Conservation (phyloP, 495 filamentous ascomycete genomes). For the Articulospora tetracladia region DNA sequence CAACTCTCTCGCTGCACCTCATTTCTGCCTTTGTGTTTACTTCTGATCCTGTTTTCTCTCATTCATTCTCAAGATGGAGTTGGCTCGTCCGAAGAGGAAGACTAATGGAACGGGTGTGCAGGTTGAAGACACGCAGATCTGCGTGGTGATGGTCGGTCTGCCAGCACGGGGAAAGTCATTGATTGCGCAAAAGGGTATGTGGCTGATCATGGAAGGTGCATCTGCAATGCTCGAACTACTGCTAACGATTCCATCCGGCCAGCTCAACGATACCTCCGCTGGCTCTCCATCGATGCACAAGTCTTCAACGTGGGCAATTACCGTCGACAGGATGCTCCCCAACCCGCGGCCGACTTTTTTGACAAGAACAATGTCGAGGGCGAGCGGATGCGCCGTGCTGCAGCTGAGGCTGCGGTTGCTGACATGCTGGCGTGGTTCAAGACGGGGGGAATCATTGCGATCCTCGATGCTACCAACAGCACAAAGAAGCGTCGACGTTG, state of each 20-base stretch:
- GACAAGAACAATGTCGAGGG: slow-evolving; percentile 83
- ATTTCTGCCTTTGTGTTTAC: slow-evolving; percentile 3
- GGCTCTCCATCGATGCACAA: slow-evolving; percentile 88
- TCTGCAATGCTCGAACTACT: not conserved
- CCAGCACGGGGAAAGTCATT: slow-evolving; percentile 94
- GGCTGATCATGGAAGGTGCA: not conserved
- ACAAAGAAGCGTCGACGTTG: slow-evolving; percentile 85
- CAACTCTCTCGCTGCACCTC: slow-evolving; percentile 9
- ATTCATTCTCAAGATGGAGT: slow-evolving; percentile 17
- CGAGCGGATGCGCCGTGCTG: slow-evolving; percentile 80
- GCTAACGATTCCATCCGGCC: slow-evolving; percentile 1
- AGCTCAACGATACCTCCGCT: slow-evolving; percentile 94
- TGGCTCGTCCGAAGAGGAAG: slow-evolving; percentile 29
- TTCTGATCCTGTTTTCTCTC: not conserved
- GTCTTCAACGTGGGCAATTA: slow-evolving; percentile 98
- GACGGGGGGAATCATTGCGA: slow-evolving; percentile 74
- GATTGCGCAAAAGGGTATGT: slow-evolving; percentile 91
- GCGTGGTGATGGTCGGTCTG: slow-evolving; percentile 97
- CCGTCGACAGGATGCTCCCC: slow-evolving; percentile 79
- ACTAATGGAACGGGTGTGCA: slow-evolving; percentile 53
- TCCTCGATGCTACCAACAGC: slow-evolving; percentile 93
- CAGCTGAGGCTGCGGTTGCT: slow-evolving; percentile 80
- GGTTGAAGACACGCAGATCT: slow-evolving; percentile 93
- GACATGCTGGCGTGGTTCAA: slow-evolving; percentile 95
- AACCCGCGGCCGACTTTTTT: slow-evolving; percentile 89